phyloP scores from a whole-genome alignment of 805 yeast species.

The Lipomyces orientalis region DNA sequence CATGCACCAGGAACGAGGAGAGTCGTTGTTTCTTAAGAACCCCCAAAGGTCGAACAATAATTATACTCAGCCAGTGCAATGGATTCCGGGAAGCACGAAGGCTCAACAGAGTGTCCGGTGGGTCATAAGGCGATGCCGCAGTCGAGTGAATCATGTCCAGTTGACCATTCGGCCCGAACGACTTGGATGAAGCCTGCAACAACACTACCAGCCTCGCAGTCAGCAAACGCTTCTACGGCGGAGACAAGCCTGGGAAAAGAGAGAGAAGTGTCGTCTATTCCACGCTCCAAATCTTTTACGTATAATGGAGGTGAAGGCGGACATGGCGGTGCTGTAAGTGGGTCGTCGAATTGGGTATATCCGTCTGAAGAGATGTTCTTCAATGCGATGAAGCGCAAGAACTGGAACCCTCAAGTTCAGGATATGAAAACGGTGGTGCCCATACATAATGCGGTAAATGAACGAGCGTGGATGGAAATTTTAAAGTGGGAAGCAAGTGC shows the following conservation, averaged over 20 bases:
- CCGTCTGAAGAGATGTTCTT: slow-evolving; percentile 95
- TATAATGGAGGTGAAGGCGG: slow-evolving; percentile 40
- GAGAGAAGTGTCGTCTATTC: slow-evolving; percentile 75
- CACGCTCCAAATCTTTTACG: slow-evolving; percentile 56
- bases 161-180: slow-evolving; percentile 64
- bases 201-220: background rate
- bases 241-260: slow-evolving; percentile 59
- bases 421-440: slow-evolving; percentile 95
- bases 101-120: slow-evolving; percentile 37
- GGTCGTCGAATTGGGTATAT: slow-evolving; percentile 77
- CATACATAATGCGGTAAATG: slow-evolving; percentile 91
- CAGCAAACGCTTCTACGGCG: slow-evolving; percentile 10
- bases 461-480: slow-evolving; percentile 87
- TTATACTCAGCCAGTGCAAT: background rate
- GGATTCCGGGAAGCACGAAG: slow-evolving; percentile 6
- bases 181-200: slow-evolving; percentile 54
- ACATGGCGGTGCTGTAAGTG: slow-evolving; percentile 35
- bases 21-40: too few relatives aligned
- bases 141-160: slow-evolving; percentile 63
- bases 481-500: slow-evolving; percentile 72
- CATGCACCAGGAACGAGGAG: too few relatives aligned
- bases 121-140: slow-evolving; percentile 27
- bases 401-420: slow-evolving; percentile 78
- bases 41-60: too few relatives aligned
- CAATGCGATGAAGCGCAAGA: slow-evolving; percentile 90